Conservation (phyloP, 352 stramenopile species). For the Phytophthora pluvialis region DNA sequence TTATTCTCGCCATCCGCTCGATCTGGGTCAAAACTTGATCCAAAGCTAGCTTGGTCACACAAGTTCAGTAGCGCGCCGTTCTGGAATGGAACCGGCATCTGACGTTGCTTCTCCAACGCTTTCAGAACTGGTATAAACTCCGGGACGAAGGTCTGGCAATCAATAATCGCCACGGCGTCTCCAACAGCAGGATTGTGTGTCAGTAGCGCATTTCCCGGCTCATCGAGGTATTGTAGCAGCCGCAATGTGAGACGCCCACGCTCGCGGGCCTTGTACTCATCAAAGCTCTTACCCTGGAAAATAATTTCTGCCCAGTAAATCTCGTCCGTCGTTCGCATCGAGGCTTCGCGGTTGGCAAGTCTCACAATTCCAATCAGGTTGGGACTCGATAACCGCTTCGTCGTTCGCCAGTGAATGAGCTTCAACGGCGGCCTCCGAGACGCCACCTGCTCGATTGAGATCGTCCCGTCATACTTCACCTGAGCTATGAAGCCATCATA, state of each 20-base stretch:
- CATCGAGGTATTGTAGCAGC: constrained; percentile 74
- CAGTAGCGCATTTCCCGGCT: constrained; percentile 63
- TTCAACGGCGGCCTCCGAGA: constrained; percentile 65
- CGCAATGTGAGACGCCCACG: constrained; percentile 66
- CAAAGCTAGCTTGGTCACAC: constrained; percentile 14
- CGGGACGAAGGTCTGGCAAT: constrained; percentile 88
- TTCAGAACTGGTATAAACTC: constrained; percentile 89
- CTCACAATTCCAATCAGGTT: constrained; percentile 87
- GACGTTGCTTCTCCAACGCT: constrained; percentile 74
- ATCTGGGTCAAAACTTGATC: constrained; percentile 1
- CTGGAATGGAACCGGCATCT: constrained; percentile 80
- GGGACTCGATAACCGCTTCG: constrained; percentile 71
- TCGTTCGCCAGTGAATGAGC: constrained; percentile 83
- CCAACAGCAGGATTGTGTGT: constrained; percentile 56
- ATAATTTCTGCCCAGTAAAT: constrained; percentile 84
- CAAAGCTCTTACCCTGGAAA: constrained; percentile 67
- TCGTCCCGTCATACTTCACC: constrained; percentile 65
- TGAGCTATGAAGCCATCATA: constrained; percentile 65
- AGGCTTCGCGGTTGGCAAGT: constrained; percentile 54
- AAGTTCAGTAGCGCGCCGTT: constrained; percentile 79
- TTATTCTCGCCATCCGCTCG: constrained; percentile 5
- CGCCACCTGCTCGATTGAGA: constrained; percentile 64
- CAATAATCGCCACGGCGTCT: constrained; percentile 77
- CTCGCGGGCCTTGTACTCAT: constrained; percentile 75
- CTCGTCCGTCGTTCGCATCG: constrained; percentile 52